Percentiles rank a stretch among this genome's conserved stretches.
These are phyloP conservation scores for Blastocystis sp. DNA, from an alignment of 352 stramenopile species.

Conservation along the genomic window DNA sequence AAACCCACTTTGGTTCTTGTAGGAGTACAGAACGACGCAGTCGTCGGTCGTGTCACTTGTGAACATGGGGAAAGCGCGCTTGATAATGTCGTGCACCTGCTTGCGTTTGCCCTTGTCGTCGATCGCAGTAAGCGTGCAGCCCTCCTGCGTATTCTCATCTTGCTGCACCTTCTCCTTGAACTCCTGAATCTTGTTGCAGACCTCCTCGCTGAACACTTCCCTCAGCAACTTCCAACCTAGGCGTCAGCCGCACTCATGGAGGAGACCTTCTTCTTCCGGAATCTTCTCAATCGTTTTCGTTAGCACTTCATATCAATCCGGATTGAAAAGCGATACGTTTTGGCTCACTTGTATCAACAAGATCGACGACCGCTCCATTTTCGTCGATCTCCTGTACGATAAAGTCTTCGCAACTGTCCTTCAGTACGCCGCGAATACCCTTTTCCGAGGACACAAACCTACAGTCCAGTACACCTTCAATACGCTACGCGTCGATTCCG, in stretches of 20 bases:
- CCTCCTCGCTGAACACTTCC: not conserved
- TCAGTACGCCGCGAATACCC: constrained; percentile 50
- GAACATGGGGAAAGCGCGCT: not conserved
- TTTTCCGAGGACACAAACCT: not conserved
- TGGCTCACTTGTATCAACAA: not conserved
- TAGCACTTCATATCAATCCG: not conserved
- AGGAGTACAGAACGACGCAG: not conserved
- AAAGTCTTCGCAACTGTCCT: constrained; percentile 45
- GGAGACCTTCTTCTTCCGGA: constrained; percentile 23
- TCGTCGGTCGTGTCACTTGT: constrained; percentile 17
- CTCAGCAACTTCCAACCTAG: constrained; percentile 18
- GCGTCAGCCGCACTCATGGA: not conserved
- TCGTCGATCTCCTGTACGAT: constrained; percentile 53
- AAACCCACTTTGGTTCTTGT: not conserved
- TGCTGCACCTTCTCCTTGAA: not conserved
- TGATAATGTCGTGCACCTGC: constrained; percentile 49
- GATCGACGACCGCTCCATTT: constrained; percentile 22
- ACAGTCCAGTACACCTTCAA: not conserved
- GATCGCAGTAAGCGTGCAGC: not conserved
- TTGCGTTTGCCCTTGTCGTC: not conserved
- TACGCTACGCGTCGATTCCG: constrained; percentile 8
- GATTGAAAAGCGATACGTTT: not conserved
- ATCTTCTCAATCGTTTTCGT: constrained; percentile 1
- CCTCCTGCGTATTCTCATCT: not conserved
- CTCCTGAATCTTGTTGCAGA: not conserved